Evolutionary conservation across 495 filamentous ascomycete species (phyloP).

Genomic region (Aspergillus steynii): DNA sequence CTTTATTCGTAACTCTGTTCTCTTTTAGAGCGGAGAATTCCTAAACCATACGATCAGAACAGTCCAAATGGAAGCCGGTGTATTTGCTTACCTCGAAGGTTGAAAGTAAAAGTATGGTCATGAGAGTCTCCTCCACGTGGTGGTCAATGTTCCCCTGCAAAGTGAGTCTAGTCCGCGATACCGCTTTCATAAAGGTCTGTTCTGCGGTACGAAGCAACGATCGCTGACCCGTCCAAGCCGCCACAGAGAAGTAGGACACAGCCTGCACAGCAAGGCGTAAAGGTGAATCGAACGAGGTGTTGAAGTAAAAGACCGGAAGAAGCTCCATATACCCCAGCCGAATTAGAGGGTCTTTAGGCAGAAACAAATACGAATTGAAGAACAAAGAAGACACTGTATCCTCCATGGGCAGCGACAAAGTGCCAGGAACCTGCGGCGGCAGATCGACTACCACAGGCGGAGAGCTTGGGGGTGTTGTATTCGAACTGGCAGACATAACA

Average conservation of each 20-base stretch:
- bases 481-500: background rate
- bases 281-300: conserved; percentile 44
- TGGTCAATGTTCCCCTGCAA: conserved; percentile 49
- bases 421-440: conserved; percentile 11
- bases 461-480: background rate
- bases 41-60: conserved; percentile 16
- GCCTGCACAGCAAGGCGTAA: conserved; percentile 60
- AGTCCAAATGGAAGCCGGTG: background rate
- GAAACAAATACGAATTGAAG: conserved; percentile 38
- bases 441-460: background rate
- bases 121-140: conserved; percentile 56
- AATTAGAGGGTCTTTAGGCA: conserved; percentile 31
- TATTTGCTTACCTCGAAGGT: conserved; percentile 60
- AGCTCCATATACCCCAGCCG: conserved; percentile 48
- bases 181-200: conserved; percentile 44
- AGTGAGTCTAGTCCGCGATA: conserved; percentile 54
- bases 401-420: conserved; percentile 31
- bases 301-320: conserved; percentile 54
- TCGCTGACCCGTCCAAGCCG: conserved; percentile 46
- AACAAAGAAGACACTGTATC: conserved; percentile 34
- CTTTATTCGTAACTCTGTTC: conserved; percentile 22
- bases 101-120: conserved; percentile 60
- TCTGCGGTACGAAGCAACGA: conserved; percentile 37
- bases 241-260: conserved; percentile 54
- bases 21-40: conserved; percentile 35